These are phyloP conservation scores for Mortierella sp. DNA, from an alignment of 371 early-diverging fungal genomes.

Conservation along the genomic window DNA sequence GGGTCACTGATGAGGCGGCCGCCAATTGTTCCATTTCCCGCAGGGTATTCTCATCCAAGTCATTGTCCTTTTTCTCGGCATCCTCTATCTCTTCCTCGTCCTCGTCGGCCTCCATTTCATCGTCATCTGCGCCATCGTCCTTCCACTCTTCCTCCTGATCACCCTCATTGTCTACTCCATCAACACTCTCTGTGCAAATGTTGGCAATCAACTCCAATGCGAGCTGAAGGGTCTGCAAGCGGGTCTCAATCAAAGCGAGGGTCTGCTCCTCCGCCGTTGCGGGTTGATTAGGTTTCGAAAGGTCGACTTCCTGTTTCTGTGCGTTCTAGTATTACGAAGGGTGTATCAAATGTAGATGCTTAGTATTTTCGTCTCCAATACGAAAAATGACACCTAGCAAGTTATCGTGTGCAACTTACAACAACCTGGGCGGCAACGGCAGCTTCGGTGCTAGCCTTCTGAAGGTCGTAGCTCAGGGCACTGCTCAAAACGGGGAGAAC, in stretches of 20 bases:
- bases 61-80: slow-evolving; percentile 64
- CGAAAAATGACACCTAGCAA: neutral
- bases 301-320: slow-evolving; percentile 49
- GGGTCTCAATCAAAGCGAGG: slow-evolving; percentile 64
- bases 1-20: slow-evolving; percentile 39
- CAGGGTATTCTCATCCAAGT: slow-evolving; percentile 63
- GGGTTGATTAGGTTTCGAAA: slow-evolving; percentile 64
- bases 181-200: slow-evolving; percentile 77
- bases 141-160: slow-evolving; percentile 70
- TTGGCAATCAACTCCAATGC: slow-evolving; percentile 83
- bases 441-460: slow-evolving; percentile 68
- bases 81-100: slow-evolving; percentile 60
- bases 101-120: slow-evolving; percentile 60
- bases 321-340: slow-evolving; percentile 23
- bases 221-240: slow-evolving; percentile 77
- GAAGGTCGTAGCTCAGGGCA: slow-evolving; percentile 72
- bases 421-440: slow-evolving; percentile 63
- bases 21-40: slow-evolving; percentile 50
- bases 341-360: neutral
- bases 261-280: slow-evolving; percentile 65
- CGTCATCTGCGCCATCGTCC: slow-evolving; percentile 64
- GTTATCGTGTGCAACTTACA: slow-evolving; percentile 51
- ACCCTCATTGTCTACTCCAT: slow-evolving; percentile 63
- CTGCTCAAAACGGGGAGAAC: slow-evolving; percentile 67
- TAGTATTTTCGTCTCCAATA: neutral